Evolutionary conservation across 768 basidiomycete genomes (phyloP).

Genomic region (Sporobolomyces roseus): DNA sequence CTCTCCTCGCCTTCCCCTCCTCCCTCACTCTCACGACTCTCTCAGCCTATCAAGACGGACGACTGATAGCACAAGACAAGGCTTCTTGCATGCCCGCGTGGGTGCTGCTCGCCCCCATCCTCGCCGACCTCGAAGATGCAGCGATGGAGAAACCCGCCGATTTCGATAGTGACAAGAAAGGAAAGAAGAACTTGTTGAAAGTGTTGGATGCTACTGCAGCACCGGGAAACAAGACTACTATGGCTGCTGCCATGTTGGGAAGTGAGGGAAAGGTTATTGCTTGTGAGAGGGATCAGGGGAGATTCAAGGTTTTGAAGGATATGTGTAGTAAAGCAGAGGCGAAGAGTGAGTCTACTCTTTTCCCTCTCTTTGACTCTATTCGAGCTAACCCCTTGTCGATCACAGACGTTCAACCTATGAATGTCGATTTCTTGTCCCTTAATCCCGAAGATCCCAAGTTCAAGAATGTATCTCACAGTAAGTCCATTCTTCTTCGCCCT

Average conservation of each 20-base stretch:
- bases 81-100: slow-evolving; percentile 94
- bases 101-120: slow-evolving; percentile 70
- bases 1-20: slow-evolving; percentile 72
- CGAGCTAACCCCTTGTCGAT: not conserved
- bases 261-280: slow-evolving; percentile 67
- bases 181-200: slow-evolving; percentile 42
- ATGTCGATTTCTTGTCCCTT: slow-evolving; percentile 77
- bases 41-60: slow-evolving; percentile 67
- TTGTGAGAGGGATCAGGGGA: slow-evolving; percentile 77
- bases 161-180: slow-evolving; percentile 14
- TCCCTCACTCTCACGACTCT: slow-evolving; percentile 63
- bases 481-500: not conserved
- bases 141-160: not conserved
- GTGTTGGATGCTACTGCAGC: slow-evolving; percentile 95
- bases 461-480: slow-evolving; percentile 62
- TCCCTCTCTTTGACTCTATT: not conserved
- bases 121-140: slow-evolving; percentile 46
- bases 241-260: slow-evolving; percentile 80
- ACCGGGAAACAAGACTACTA: slow-evolving; percentile 96
- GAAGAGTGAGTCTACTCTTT: slow-evolving; percentile 50
- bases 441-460: slow-evolving; percentile 65
- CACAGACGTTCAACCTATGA: slow-evolving; percentile 62
- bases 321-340: slow-evolving; percentile 86
- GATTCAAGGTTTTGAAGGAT: slow-evolving; percentile 73
- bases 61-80: slow-evolving; percentile 91